Percentiles rank a stretch among this genome's conserved stretches.
phyloP scores from a whole-genome alignment of 768 basidiomycete genomes.

The Leccinum ochraceum region DNA sequence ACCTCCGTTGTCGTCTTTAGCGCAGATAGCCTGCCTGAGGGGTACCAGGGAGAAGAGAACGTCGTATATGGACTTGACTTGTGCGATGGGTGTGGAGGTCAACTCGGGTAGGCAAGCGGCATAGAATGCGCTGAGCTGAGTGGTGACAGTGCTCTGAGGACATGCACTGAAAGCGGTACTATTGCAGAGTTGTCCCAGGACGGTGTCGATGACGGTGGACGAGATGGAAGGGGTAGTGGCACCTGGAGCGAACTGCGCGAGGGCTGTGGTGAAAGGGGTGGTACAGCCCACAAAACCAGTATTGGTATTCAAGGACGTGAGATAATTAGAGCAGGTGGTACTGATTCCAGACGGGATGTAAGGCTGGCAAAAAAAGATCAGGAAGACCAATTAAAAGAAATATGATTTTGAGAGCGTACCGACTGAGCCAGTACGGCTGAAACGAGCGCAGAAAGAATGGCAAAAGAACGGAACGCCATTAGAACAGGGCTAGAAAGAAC shows the following conservation, averaged over 20 bases:
- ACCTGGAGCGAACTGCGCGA: constrained; percentile 53
- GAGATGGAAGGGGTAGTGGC: constrained; percentile 40
- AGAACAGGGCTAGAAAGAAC: constrained; percentile 32
- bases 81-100: constrained; percentile 43
- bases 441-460: constrained; percentile 52
- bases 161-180: constrained; percentile 49
- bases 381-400: not conserved
- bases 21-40: constrained; percentile 66
- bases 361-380: constrained; percentile 34
- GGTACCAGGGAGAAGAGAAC: constrained; percentile 72
- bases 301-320: constrained; percentile 65
- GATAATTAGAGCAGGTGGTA: constrained; percentile 53
- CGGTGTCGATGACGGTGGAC: constrained; percentile 45
- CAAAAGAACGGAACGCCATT: constrained; percentile 52
- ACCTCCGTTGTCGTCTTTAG: constrained; percentile 66
- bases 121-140: constrained; percentile 69
- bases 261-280: constrained; percentile 56
- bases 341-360: constrained; percentile 73
- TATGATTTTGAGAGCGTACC: constrained; percentile 29
- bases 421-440: constrained; percentile 53
- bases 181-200: constrained; percentile 60
- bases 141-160: constrained; percentile 55
- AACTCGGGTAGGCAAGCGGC: constrained; percentile 72
- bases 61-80: constrained; percentile 75
- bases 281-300: constrained; percentile 60